These are phyloP conservation scores for Copromyces sp. DNA, from an alignment of 495 filamentous ascomycete genomes.

Conservation along the genomic window DNA sequence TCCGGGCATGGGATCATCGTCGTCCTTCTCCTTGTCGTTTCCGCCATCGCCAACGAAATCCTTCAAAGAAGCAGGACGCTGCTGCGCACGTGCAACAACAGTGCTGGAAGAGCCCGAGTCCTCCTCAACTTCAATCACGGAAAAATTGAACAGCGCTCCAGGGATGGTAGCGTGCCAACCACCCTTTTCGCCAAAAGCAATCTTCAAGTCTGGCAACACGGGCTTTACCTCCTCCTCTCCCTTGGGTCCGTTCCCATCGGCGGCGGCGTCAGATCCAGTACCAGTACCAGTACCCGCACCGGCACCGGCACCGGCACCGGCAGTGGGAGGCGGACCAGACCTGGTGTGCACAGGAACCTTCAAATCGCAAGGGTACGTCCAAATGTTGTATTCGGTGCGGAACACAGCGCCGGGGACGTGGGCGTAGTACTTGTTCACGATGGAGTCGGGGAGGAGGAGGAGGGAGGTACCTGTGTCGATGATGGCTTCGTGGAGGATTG, in stretches of 20 bases:
- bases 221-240: background rate
- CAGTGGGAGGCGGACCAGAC: background rate
- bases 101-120: background rate
- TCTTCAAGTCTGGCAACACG: constrained; percentile 43
- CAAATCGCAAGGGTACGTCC: constrained; percentile 44
- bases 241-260: background rate
- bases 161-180: constrained; percentile 51
- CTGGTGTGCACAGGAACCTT: constrained; percentile 11
- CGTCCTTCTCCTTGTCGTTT: background rate
- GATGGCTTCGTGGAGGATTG: constrained; percentile 35
- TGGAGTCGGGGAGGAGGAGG: constrained; percentile 50
- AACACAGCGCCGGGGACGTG: constrained; percentile 51
- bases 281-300: too few relatives aligned
- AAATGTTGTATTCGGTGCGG: constrained; percentile 48
- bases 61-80: background rate
- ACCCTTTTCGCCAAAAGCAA: constrained; percentile 48
- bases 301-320: too few relatives aligned
- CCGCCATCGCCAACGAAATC: background rate
- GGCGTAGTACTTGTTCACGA: constrained; percentile 53
- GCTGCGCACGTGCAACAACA: background rate
- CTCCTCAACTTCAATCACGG: constrained; percentile 36
- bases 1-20: background rate
- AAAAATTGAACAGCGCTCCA: constrained; percentile 58
- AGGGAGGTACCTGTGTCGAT: constrained; percentile 69
- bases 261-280: too few relatives aligned